A percentile compares a stretch with the other conserved stretches of the same genome.
Conservation (phyloP, 257 asterid genomes). For the Scutellaria galericulata region DNA sequence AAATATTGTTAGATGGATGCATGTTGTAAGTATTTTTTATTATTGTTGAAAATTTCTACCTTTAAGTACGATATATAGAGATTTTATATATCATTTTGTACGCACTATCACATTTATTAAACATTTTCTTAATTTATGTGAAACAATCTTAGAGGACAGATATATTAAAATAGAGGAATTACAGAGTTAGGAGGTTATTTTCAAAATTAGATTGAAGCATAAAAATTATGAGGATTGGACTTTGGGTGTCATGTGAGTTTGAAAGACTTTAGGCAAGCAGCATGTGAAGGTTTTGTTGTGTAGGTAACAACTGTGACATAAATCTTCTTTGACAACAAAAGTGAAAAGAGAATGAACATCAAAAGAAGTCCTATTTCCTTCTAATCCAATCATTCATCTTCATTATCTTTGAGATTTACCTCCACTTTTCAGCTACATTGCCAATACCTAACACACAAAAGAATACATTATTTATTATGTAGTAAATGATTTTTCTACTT, state of each 20-base stretch:
- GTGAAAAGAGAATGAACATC: constrained; percentile 26
- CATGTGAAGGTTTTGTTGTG: constrained; percentile 42
- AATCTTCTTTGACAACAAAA: constrained; percentile 36
- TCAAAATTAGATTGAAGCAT: too few species aligned
- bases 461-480: not conserved
- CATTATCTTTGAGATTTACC: not conserved
- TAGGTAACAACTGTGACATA: constrained; percentile 33
- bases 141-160: too few species aligned
- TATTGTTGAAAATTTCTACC: too few species aligned
- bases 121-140: too few species aligned
- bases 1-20: too few species aligned
- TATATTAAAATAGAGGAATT: too few species aligned
- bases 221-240: too few species aligned
- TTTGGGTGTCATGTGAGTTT: not conserved
- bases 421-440: constrained; percentile 3
- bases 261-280: not conserved
- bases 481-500: not conserved
- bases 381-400: constrained; percentile 18
- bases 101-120: too few species aligned
- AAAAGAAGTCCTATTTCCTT: constrained; percentile 2
- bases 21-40: too few species aligned
- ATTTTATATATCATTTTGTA: too few species aligned
- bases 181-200: too few species aligned
- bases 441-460: not conserved
- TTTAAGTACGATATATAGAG: too few species aligned